Conservation (phyloP, 345 rosid genomes). For the Heritiera littoralis region DNA sequence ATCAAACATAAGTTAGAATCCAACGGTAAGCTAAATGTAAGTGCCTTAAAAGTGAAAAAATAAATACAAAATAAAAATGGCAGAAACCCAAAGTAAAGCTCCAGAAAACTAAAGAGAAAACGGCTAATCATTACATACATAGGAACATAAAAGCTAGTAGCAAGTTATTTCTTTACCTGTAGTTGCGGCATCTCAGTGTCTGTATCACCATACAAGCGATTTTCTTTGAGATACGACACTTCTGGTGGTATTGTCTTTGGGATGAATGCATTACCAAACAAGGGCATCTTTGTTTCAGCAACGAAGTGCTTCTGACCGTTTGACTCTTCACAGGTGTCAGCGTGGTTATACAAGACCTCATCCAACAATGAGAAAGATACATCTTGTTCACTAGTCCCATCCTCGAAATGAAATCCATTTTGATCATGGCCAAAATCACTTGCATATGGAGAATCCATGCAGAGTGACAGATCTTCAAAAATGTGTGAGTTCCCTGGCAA, state of each 20-base stretch:
- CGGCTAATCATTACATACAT: background rate
- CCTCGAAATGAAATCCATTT: conserved; percentile 49
- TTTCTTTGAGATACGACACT: conserved; percentile 31
- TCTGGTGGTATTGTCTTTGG: conserved; percentile 22
- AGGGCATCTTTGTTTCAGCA: conserved; percentile 35
- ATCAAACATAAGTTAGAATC: background rate
- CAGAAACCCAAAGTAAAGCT: background rate
- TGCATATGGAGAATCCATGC: conserved; percentile 57
- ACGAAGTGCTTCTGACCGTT: conserved; percentile 34
- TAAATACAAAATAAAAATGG: background rate
- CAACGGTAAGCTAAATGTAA: background rate
- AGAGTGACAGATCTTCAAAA: conserved; percentile 35
- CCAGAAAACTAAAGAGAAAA: background rate
- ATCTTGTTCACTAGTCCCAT: conserved; percentile 61
- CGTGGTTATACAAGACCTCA: conserved; percentile 50
- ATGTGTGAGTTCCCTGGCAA: conserved; percentile 44
- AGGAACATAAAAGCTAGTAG: conserved; percentile 3
- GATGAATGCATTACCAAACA: conserved; percentile 21
- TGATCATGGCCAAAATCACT: conserved; percentile 69
- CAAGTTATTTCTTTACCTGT: conserved; percentile 39
- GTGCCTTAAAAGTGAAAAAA: background rate
- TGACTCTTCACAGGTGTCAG: conserved; percentile 47
- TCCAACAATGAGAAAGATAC: conserved; percentile 48
- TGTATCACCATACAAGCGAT: conserved; percentile 17
- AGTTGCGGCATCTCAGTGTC: conserved; percentile 34